Conservation (phyloP, 1,284 basidiomycete genomes). For the Moesziomyces globuligerus region DNA sequence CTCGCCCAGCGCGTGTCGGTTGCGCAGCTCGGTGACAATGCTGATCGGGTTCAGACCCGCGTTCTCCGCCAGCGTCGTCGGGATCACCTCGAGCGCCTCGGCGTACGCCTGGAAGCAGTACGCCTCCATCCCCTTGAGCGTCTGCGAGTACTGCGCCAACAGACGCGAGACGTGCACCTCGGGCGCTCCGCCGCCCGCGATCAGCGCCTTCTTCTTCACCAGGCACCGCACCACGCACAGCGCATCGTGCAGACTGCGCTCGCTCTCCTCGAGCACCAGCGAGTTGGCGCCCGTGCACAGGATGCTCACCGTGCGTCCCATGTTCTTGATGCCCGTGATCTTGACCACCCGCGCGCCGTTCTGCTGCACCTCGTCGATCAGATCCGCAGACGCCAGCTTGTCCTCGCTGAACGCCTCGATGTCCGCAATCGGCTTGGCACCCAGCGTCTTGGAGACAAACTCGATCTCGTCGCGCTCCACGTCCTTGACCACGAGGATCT, state of each 20-base stretch:
- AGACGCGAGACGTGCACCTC: conserved; percentile 97
- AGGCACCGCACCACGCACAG: conserved; percentile 97
- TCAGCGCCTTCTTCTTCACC: conserved; percentile 97
- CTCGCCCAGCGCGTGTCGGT: conserved; percentile 94
- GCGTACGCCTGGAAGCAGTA: conserved; percentile 99
- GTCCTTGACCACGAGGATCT: conserved; percentile 96
- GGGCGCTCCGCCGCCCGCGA: conserved; percentile 95
- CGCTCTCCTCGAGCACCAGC: conserved; percentile 95
- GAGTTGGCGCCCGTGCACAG: conserved; percentile 94
- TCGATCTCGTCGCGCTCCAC: conserved; percentile 99
- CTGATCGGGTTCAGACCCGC: conserved; percentile 97
- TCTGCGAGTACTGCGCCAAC: conserved; percentile 89
- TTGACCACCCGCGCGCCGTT: conserved; percentile 91
- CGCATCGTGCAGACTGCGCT: conserved; percentile 96
- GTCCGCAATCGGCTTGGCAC: conserved; percentile 95
- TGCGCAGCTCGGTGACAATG: conserved; percentile 96
- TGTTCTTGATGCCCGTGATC: conserved; percentile 94
- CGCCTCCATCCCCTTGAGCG: conserved; percentile 96
- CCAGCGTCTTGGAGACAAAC: conserved; percentile 93
- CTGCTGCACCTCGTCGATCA: conserved; percentile 89
- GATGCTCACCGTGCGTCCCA: conserved; percentile 92
- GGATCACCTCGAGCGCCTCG: conserved; percentile 97
- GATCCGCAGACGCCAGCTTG: conserved; percentile 94
- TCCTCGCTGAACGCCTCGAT: conserved; percentile 99
- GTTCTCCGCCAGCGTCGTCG: conserved; percentile 97